These are phyloP conservation scores for Crataegus laevigata DNA, from an alignment of 306 rosid species.

Conservation along the genomic window DNA sequence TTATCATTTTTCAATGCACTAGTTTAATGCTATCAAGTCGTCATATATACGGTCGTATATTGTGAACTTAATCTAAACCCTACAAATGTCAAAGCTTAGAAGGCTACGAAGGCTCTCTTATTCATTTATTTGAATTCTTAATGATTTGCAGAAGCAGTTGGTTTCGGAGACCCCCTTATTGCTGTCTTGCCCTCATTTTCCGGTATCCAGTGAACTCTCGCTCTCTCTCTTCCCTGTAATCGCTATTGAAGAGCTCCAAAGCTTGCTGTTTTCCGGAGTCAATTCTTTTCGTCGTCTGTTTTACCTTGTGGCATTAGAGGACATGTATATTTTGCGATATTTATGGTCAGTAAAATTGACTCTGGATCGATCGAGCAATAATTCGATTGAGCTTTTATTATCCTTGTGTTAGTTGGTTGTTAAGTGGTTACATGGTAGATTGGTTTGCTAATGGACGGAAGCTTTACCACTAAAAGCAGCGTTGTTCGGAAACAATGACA, in stretches of 20 bases:
- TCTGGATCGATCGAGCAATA: slow-evolving; percentile 9
- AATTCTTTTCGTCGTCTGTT: not conserved
- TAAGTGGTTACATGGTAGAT: not conserved
- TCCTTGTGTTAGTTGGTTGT: not conserved
- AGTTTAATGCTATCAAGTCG: not conserved
- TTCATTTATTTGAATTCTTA: not conserved
- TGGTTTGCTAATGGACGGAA: not conserved
- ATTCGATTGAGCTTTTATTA: slow-evolving; percentile 7
- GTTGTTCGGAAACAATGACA: no score
- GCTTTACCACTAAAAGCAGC: no score
- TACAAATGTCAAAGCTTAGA: not conserved
- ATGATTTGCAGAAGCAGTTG: slow-evolving; percentile 77
- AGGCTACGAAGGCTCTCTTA: slow-evolving; percentile 1
- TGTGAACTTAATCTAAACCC: not conserved
- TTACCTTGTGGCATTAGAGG: not conserved
- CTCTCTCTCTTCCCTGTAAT: slow-evolving; percentile 4
- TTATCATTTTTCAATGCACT: not conserved
- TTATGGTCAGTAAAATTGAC: slow-evolving; percentile 3
- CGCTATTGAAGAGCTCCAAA: slow-evolving; percentile 14
- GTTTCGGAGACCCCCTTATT: slow-evolving; percentile 77
- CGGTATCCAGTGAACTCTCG: slow-evolving; percentile 50
- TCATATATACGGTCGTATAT: not conserved
- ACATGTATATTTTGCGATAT: not conserved
- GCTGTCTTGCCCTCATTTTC: slow-evolving; percentile 89
- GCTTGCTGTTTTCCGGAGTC: slow-evolving; percentile 9